These are phyloP conservation scores for Leptographium wingfieldii DNA, from an alignment of 2,329 filamentous ascomycete species.

Conservation along the genomic window DNA sequence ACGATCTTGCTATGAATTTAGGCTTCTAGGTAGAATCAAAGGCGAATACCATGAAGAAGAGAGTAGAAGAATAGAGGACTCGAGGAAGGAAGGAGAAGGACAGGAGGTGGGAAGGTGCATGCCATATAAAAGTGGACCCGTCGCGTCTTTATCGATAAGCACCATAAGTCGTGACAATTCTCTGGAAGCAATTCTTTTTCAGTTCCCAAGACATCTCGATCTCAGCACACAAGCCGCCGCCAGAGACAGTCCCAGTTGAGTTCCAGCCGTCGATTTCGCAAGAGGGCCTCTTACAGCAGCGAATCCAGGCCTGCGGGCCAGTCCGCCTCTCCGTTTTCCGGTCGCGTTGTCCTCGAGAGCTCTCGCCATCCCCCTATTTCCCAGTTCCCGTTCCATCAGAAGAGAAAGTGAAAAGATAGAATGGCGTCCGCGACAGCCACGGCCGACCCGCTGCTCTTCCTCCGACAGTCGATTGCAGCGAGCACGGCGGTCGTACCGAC, in stretches of 20 bases:
- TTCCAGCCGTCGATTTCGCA: not conserved
- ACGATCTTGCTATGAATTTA: not conserved
- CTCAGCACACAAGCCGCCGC: not conserved
- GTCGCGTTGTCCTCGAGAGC: no score
- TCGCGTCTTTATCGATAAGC: conserved; percentile 8
- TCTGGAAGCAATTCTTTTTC: not conserved
- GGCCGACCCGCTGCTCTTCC: conserved; percentile 63
- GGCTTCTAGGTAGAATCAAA: not conserved
- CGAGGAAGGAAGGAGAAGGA: not conserved
- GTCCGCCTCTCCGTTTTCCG: no score
- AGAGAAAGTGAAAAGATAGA: not conserved
- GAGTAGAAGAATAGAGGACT: not conserved
- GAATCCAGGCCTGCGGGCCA: not conserved
- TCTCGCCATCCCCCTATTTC: no score
- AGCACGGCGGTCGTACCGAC: conserved; percentile 60
- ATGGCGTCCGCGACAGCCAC: not conserved
- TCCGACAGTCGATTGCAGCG: conserved; percentile 71
- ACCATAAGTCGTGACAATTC: not conserved
- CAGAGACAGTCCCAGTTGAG: not conserved
- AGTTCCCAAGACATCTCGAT: not conserved
- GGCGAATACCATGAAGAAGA: not conserved
- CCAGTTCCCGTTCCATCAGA: no score
- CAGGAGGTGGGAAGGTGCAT: not conserved
- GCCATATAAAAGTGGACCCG: not conserved
- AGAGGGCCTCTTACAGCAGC: not conserved